These are phyloP conservation scores for Apiospora saccharicola DNA, from an alignment of 2,329 filamentous ascomycete genomes.

Conservation along the genomic window DNA sequence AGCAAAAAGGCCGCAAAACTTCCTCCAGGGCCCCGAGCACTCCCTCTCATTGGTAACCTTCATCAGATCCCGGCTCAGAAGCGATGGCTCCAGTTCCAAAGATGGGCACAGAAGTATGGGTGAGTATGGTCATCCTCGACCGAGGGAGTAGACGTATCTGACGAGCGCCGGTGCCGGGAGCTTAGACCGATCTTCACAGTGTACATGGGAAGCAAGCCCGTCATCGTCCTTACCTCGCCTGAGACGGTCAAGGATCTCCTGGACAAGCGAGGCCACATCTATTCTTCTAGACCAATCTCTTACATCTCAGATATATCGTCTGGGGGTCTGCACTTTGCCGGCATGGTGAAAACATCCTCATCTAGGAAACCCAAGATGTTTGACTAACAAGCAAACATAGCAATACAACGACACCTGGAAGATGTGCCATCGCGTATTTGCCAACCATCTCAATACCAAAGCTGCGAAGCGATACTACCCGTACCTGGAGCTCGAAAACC, in stretches of 20 bases:
- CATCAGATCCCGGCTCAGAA: conserved; percentile 34
- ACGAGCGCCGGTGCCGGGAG: neutral
- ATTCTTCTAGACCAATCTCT: conserved; percentile 32
- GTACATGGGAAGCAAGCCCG: conserved; percentile 27
- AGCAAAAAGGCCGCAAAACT: neutral
- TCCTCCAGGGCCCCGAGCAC: conserved; percentile 33
- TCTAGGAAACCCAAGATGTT: neutral
- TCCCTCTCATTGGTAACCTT: conserved; percentile 35
- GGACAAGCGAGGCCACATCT: conserved; percentile 34
- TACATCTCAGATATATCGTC: neutral
- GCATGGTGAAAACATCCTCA: neutral
- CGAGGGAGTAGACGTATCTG: neutral
- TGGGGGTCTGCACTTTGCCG: neutral
- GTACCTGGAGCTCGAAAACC: conserved; percentile 33
- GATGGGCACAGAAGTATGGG: conserved; percentile 30
- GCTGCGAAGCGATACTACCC: conserved; percentile 28
- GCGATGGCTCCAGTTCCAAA: conserved; percentile 31
- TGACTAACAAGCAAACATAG: neutral
- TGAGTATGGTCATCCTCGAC: conserved; percentile 24
- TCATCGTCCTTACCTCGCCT: conserved; percentile 35
- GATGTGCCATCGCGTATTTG: conserved; percentile 31
- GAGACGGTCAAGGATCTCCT: conserved; percentile 34
- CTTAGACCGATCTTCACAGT: neutral
- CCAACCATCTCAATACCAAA: conserved; percentile 32
- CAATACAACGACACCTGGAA: conserved; percentile 25